Conservation (phyloP, 768 basidiomycete species). For the Lyophyllum semitale region DNA sequence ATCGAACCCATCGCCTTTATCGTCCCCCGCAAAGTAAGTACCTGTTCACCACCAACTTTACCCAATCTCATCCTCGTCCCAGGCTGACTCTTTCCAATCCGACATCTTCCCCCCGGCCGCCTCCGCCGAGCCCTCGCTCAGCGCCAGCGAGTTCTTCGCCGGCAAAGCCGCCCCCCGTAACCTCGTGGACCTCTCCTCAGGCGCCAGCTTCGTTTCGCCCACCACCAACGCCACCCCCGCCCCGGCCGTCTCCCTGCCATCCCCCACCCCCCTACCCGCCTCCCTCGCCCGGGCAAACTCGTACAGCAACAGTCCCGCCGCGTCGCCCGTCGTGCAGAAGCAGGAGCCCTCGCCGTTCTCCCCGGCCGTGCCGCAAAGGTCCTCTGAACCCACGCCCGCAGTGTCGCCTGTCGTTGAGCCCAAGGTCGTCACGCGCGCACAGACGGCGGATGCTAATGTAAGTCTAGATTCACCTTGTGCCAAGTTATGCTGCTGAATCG, state of each 20-base stretch:
- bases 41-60: neutral
- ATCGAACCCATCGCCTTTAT: slow-evolving; percentile 95
- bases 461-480: neutral
- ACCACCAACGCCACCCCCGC: slow-evolving; percentile 36
- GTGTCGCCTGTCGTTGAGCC: slow-evolving; percentile 19
- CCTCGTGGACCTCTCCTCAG: slow-evolving; percentile 78
- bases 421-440: slow-evolving; percentile 19
- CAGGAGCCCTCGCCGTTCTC: slow-evolving; percentile 13
- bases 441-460: slow-evolving; percentile 30
- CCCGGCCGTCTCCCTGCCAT: slow-evolving; percentile 23
- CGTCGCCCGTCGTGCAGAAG: slow-evolving; percentile 21
- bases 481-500: slow-evolving; percentile 1
- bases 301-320: slow-evolving; percentile 29
- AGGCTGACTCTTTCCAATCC: slow-evolving; percentile 95
- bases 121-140: slow-evolving; percentile 76
- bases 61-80: slow-evolving; percentile 10
- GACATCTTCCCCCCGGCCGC: slow-evolving; percentile 96
- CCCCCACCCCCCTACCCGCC: slow-evolving; percentile 6
- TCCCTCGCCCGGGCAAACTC: slow-evolving; percentile 20
- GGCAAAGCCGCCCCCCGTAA: slow-evolving; percentile 82
- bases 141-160: slow-evolving; percentile 83
- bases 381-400: slow-evolving; percentile 17
- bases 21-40: slow-evolving; percentile 84
- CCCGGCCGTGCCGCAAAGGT: slow-evolving; percentile 8
- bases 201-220: slow-evolving; percentile 36